Evolutionary conservation across 179 eudicot genomes (phyloP), one percentile per base, ranked within the genome.

Genomic region (Corrigiola litoralis): DNA sequence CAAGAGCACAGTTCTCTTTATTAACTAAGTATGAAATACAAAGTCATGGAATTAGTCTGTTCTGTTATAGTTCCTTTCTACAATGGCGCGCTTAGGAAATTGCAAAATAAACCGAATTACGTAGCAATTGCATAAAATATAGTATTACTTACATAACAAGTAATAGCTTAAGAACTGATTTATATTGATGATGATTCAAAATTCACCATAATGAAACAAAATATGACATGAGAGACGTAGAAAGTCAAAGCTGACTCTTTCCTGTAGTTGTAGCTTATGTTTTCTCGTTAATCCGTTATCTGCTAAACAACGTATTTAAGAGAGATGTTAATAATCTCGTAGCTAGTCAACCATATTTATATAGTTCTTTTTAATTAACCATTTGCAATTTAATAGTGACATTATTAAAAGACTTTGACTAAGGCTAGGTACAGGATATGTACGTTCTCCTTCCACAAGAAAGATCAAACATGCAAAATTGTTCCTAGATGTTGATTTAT

Each of bases 201-300:
- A 36, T 33, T 5, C 16, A 38, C 6, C 9, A 49, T 18, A 59
- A 66, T 47, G 17, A 67, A 67, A 67, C 56, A 45, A 47, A 61
- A 36, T 57, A 60, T 53, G 63, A 61, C 40, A 52, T 60, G 28
- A 52, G 66, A 46, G n/a, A 44, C 20, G 48, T 34, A 13, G 45
- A 24, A 60, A 61, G 68, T 67, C 72, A 73, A 61, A 52, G 37
- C 32, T 36, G 51, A 42, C 60, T 37, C 54, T 21, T 58, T 44
- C 51, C 42, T 44, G 52, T 42, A 28, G 37, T 25, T 17, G 34
- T 41, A 27, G n/a, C n/a, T n/a, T n/a, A n/a, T n/a, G n/a, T n/a
- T n/a, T n/a, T n/a, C n/a, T 34, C 24, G 12, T 38, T 12, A 38
- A 38, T 12, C 12, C 14, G 10, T 16, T 38, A 16, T 0, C 12